Base-by-base conservation (phyloP, 1,139 yeast genomes). In the Kurtzmaniella quercitrusa region DNA sequence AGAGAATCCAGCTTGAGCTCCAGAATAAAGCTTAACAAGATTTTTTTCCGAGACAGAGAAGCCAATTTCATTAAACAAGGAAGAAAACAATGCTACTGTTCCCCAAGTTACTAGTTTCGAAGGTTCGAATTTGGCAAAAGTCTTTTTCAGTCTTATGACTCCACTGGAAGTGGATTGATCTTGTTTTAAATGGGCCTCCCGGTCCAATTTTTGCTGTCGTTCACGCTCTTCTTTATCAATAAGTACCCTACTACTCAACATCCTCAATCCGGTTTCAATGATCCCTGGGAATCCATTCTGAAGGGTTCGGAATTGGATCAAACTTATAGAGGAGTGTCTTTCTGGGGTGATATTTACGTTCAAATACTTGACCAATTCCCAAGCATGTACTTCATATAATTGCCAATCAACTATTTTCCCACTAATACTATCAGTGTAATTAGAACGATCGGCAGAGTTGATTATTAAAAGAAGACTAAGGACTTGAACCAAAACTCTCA, bases 1-100 rank as follows among this genome's bases (percentile, higher is more conserved):
- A 0, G 96, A 87, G 57, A 86, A 91, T 1, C 98, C 98, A 18
- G 82, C 73, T 41, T 77, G 79, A 5, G 90, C 70, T 0, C 95
- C 97, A 12, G 78, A 70, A 55, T 84, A 91, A 8, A 91, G 71
- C 52, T 77, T 81, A 42, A 82, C 73, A 48, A 85, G 63, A 46
- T 81, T 75, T 49, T 65, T 50, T 49, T 63, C 53, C 50, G 68
- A 43, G 45, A 64, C 45, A 48, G 63, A 47, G 48, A 65, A 44
- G 2, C 55, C 53, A 3, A 53, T 25, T 15, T 49, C 50, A 12
- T 50, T 58, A 6, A 70, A 47, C 23, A 73, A 55, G 1, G 69
- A 56, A 1, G 75, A 63, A 27, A 79, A 47, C 37, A 70, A 68
- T 1, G 83, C 62, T 5, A 77, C 55, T 2, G 73, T 57, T 0